Base-by-base conservation (phyloP, 441 rosid genomes). In the Arabidopsis hybrid region DNA sequence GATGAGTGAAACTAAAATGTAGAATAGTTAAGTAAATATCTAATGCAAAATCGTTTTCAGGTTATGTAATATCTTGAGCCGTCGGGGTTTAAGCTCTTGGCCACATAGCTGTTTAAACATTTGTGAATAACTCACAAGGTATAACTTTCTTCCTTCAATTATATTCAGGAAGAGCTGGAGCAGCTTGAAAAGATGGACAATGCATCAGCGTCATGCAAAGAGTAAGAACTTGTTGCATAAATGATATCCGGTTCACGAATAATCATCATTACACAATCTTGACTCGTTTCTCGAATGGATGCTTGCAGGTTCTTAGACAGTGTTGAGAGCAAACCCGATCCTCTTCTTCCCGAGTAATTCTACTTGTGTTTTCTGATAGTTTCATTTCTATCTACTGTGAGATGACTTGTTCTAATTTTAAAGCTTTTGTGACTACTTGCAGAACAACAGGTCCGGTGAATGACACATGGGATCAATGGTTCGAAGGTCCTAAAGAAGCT, bases 391-490 rank as follows among this genome's bases (percentile, higher is more conserved):
- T 36, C 56, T n/a, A 45, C 66, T 56, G 1, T 31, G 16, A 42
- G 42, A 5, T 58, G 35, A 11, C 74, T 38, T 49, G 11, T 64
- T 18, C 60, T 77, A 58, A 13, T 49, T 65, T 57, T 34, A 7
- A 18, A 8, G 65, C 43, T 36, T 35, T 38, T 61, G 55, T 51
- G 55, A n/a, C 55, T 51, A 45, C 14, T 77, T 78, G 46, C 90
- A 92, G 99, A 81, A 89, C 97, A 59, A 69, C 16, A 42, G 92
- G 96, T 17, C 97, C 97, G 4, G 46, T 81, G 17, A 86, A 86
- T 52, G 83, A 85, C 0, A 31, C 55, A 21, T 93, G 98, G 97
- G 98, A 93, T 72, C 86, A 84, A 64, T 93, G 99, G 99, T 94
- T 92, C 53, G 89, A 92, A 79, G 82, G 94, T 9, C 91, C 92